These are phyloP conservation scores for Exserohilum turcica DNA, from an alignment of 2,329 filamentous ascomycete species.

Conservation along the genomic window DNA sequence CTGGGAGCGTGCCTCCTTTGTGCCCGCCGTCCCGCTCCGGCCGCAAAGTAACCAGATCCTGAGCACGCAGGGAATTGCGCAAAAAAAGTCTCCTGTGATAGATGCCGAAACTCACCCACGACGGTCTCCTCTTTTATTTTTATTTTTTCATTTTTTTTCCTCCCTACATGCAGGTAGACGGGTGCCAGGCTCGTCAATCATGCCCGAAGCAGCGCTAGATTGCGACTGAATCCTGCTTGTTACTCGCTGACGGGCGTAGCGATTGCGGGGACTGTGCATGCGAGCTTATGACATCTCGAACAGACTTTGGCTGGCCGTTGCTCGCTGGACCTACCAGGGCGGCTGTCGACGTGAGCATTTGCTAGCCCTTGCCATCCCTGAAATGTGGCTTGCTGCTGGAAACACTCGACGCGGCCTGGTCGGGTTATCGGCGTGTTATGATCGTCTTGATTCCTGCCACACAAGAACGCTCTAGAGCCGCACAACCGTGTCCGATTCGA, in stretches of 20 bases:
- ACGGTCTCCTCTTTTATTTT: background rate
- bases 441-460: conserved; percentile 5
- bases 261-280: conserved; percentile 35
- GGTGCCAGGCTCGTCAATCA: conserved; percentile 6
- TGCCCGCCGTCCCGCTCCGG: conserved; percentile 40
- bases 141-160: no score
- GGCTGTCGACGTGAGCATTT: conserved; percentile 37
- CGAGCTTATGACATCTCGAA: conserved; percentile 28
- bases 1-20: conserved; percentile 41
- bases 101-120: background rate
- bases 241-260: conserved; percentile 38
- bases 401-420: conserved; percentile 32
- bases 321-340: conserved; percentile 26
- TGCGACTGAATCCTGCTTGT: conserved; percentile 14
- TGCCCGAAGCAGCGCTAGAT: conserved; percentile 9
- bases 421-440: conserved; percentile 19
- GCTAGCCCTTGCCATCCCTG: conserved; percentile 32
- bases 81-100: background rate
- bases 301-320: conserved; percentile 41
- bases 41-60: conserved; percentile 34
- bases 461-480: conserved; percentile 13
- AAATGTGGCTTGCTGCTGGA: conserved; percentile 39
- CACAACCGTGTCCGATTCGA: conserved; percentile 5
- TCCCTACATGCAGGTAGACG: background rate
- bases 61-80: conserved; percentile 10